These are phyloP conservation scores for Paraphoma sp. DNA, from an alignment of 2,329 filamentous ascomycete species.

Conservation along the genomic window DNA sequence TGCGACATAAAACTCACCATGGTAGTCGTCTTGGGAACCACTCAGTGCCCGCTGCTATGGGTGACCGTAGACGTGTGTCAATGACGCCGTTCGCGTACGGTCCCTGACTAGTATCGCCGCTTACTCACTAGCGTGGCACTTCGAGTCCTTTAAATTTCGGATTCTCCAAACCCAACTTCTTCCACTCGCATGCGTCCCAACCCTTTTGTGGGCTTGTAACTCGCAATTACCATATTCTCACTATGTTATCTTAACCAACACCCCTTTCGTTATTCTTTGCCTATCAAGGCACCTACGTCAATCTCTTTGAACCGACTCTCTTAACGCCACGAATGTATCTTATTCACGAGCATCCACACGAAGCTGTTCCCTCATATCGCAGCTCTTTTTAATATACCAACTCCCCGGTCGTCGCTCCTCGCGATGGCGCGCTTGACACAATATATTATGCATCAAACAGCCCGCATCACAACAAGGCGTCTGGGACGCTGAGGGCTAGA, in stretches of 20 bases:
- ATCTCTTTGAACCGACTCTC: background rate
- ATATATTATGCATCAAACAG: background rate
- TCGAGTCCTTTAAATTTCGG: background rate
- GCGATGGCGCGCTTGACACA: background rate
- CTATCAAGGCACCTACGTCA: slow-evolving; percentile 6
- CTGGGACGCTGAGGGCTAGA: slow-evolving; percentile 3
- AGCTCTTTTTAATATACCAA: background rate
- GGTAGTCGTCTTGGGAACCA: too few species aligned
- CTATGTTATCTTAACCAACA: background rate
- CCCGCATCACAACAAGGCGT: slow-evolving; percentile 4
- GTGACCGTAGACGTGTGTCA: too few species aligned
- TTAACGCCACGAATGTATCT: background rate
- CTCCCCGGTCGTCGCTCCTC: background rate
- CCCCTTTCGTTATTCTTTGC: background rate
- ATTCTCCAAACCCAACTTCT: slow-evolving; percentile 8
- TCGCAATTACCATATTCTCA: background rate
- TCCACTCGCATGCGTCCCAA: slow-evolving; percentile 5
- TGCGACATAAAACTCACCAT: slow-evolving; percentile 23
- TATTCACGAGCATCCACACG: background rate
- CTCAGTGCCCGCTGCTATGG: too few species aligned
- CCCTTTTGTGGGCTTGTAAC: background rate
- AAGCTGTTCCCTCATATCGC: background rate
- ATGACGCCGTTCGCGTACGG: slow-evolving; percentile 15
- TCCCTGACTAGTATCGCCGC: background rate
- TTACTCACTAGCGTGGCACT: slow-evolving; percentile 5